phyloP scores from a whole-genome alignment of 805 yeast species.

The Wickerhamiella shivajii region DNA sequence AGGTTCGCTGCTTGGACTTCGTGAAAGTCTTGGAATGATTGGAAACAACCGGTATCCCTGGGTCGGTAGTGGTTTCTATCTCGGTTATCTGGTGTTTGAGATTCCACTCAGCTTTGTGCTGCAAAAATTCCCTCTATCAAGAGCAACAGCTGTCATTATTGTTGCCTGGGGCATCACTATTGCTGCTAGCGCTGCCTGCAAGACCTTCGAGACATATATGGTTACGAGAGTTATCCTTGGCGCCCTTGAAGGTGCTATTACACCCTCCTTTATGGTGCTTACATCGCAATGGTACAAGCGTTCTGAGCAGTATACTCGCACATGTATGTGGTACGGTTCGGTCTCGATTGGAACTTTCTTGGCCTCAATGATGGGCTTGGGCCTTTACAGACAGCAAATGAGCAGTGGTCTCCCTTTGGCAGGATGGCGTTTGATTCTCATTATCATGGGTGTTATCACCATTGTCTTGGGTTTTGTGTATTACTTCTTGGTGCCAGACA shows the following conservation, averaged over 20 bases:
- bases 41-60: constrained; percentile 31
- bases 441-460: constrained; percentile 43
- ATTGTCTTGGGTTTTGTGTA: constrained; percentile 24
- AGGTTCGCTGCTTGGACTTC: constrained; percentile 39
- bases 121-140: constrained; percentile 45
- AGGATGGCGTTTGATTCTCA: constrained; percentile 42
- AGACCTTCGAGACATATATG: constrained; percentile 32
- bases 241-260: constrained; percentile 35
- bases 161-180: constrained; percentile 35
- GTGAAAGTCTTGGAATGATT: constrained; percentile 32
- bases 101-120: constrained; percentile 32
- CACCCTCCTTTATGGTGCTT: constrained; percentile 42
- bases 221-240: constrained; percentile 36
- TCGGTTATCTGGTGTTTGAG: constrained; percentile 50
- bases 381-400: constrained; percentile 15
- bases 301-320: constrained; percentile 31
- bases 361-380: constrained; percentile 37
- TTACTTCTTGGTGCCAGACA: constrained; percentile 32
- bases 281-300: constrained; percentile 45
- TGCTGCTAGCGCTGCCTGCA: constrained; percentile 31
- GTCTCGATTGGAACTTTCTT: constrained; percentile 32
- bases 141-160: constrained; percentile 30
- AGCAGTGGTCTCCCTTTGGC: constrained; percentile 15
- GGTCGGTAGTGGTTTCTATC: constrained; percentile 43
- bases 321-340: constrained; percentile 30